Evolutionary conservation across 495 filamentous ascomycete species (phyloP), one percentile per base, ranked within the genome.

Genomic region (Penicillium alfredii): DNA sequence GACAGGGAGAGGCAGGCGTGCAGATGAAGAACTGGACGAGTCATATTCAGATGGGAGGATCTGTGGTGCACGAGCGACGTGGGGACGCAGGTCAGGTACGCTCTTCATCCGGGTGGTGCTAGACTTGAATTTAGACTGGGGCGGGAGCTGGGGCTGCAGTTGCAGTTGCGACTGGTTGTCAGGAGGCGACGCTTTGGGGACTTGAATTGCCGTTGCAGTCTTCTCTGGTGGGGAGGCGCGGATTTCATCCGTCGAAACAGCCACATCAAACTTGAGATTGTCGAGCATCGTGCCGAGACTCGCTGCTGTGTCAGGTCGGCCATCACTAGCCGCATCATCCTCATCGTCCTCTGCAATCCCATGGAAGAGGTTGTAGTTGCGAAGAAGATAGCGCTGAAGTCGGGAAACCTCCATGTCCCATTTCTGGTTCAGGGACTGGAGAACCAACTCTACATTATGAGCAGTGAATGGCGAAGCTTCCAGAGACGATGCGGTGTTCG

Each of bases 391-490:
- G 33, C 68, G 60, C 11, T 68, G 60, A 20, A 84, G 51, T 16
- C 78, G 71, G 21, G 61, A 59, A 13, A 72, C 61, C 51, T 85
- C 77, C 4, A 60, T 52, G 18, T 79, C 72, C 82, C 82, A 86
- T 51, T 74, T 78, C 12, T 71, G 69, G 29, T 71, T 69, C 22
- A 86, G 49, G 0, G 78, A 64, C 13, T 63, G 55, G 22, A 84
- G 54, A n/a, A 74, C 68, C 19, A 58, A 58, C 7, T 73, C 64
- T 4, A 78, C 54, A 40, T 81, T 74, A 22, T 75, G 65, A 5
- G 57, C 47, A 13, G 65, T 60, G 13, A 63, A 57, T n/a, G 49
- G 44, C 3, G 56, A 48, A 4, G 51, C 36, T 5, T 61, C 58
- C 13, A 51, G 19, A 12, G 59, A 36, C 2, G 53, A 48, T 8